Evolutionary conservation across 2,329 filamentous ascomycete genomes (phyloP).

Genomic region (Penicillium sp.): DNA sequence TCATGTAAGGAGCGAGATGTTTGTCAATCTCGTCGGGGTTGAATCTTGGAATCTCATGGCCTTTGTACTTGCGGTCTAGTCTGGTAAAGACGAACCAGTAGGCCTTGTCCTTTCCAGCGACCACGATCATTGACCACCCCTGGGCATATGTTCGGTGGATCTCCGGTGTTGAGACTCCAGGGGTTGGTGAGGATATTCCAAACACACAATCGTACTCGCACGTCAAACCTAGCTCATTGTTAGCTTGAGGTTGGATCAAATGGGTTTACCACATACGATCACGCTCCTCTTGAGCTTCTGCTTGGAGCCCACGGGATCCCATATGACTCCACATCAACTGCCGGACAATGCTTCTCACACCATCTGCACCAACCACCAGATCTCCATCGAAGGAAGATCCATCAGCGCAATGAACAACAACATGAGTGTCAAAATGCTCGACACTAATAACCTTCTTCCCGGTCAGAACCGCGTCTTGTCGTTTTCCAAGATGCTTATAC

Average conservation of each 20-base stretch:
- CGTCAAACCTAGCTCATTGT: background rate
- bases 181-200: constrained; percentile 7
- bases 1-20: background rate
- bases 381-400: background rate
- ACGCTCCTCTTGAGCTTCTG: background rate
- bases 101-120: constrained; percentile 7
- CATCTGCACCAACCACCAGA: background rate
- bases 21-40: background rate
- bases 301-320: background rate
- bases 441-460: background rate
- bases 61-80: constrained; percentile 1
- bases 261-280: background rate
- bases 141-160: constrained; percentile 3
- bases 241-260: background rate
- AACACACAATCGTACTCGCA: constrained; percentile 15
- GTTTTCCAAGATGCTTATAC: background rate
- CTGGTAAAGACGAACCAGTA: constrained; percentile 13
- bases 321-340: background rate
- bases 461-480: background rate
- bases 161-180: constrained; percentile 3
- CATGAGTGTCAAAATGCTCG: background rate
- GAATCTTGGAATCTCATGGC: background rate
- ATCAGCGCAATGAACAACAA: background rate
- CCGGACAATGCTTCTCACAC: background rate
- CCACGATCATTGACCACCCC: background rate